Evolutionary conservation across 2,329 filamentous ascomycete species (phyloP), one percentile per base, ranked within the genome.

Genomic region (Botrytis fragariae): DNA sequence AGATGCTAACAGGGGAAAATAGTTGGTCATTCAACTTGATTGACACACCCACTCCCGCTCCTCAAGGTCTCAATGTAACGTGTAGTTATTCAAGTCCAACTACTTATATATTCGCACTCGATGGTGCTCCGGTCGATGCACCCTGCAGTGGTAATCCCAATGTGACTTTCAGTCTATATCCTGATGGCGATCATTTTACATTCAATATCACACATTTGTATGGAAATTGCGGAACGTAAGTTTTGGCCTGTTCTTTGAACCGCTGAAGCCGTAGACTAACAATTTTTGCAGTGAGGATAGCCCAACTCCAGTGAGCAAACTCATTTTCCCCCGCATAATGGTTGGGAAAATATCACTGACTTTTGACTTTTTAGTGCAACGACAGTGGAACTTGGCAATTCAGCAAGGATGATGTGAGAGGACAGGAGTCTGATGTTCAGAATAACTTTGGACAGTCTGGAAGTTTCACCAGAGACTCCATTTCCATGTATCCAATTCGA

Each of bases 391-490:
- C 74, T 22, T 77, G 75, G 75, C 44, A 18, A 29, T 77, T 77
- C 39, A 76, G 72, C 57, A 42, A 57, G 48, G 75, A 77, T 67
- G 75, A 77, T 67, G 72, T 77, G 16, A 69, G 71, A 18, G 76
- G 76, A 18, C 74, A 77, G 37, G 74, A 77, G 59, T 39, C 25
- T 16, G 76, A 77, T 64, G 76, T 75, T 2, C 72, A 74, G 59
- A 77, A 77, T 51, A 77, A 77, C 44, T 77, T 77, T 51, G 75
- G 75, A 10, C 76, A 77, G 37, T 51, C 75, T 5, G 76, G 76
- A 22, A 42, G 69, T 14, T 77, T 77, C 42, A 25, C 10, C 8
- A 39, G 63, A 25, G 29, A 37, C 4, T 65, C 9, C 10, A 68
- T 77, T 16, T 29, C 35, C 29, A 77, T 77, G 75, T 77, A 77